These are phyloP conservation scores for Prototheca stagnorum DNA, from an alignment of 163 green algal genomes.

Conservation along the genomic window DNA sequence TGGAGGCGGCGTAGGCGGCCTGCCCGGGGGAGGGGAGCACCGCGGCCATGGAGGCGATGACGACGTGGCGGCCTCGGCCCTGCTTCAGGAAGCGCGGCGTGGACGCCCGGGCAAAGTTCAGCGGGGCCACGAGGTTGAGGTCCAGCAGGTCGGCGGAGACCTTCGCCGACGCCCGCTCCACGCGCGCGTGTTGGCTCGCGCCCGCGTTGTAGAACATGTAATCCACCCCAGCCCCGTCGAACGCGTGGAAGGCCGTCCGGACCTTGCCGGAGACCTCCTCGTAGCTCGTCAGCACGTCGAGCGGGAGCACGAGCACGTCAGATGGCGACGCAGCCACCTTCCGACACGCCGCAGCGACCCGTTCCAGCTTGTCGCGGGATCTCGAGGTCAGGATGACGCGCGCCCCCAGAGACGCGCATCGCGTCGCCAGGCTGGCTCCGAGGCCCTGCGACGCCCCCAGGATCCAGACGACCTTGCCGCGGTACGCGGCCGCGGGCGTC, in stretches of 20 bases:
- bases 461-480: conserved; percentile 65
- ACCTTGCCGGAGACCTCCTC: conserved; percentile 30
- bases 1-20: conserved; percentile 48
- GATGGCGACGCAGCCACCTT: too few relatives aligned
- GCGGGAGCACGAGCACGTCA: conserved; percentile 40
- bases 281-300: conserved; percentile 40
- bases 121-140: conserved; percentile 56
- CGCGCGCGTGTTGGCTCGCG: conserved; percentile 49
- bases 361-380: conserved; percentile 6
- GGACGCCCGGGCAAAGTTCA: conserved; percentile 45
- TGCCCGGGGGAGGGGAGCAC: conserved; percentile 54
- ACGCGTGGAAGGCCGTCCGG: conserved; percentile 32
- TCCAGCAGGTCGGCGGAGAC: conserved; percentile 46
- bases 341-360: too few relatives aligned
- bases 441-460: conserved; percentile 60
- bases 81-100: conserved; percentile 47
- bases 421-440: conserved; percentile 34
- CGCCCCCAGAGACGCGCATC: conserved; percentile 38
- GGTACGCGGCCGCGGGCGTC: conserved; percentile 21
- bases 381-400: conserved; percentile 39
- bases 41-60: conserved; percentile 51
- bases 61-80: conserved; percentile 28
- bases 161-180: conserved; percentile 32
- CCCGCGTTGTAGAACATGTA: conserved; percentile 54
- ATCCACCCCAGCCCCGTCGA: conserved; percentile 44